Conservation (phyloP, 2,329 filamentous ascomycete genomes). For the Simplicillium aogashimaense region DNA sequence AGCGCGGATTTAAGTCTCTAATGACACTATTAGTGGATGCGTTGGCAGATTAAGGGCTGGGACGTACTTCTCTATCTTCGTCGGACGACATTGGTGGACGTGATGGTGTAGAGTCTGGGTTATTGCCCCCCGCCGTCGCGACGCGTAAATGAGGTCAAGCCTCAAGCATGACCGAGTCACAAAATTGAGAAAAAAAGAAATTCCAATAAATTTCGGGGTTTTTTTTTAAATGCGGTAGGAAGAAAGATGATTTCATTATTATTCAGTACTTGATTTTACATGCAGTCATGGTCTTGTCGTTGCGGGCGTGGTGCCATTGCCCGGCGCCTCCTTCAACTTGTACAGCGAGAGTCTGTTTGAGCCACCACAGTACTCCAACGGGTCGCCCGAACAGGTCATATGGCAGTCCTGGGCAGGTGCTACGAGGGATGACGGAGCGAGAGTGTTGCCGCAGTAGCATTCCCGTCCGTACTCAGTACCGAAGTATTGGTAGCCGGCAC, state of each 20-base stretch:
- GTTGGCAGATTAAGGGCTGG: neutral
- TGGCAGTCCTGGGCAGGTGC: slow-evolving; percentile 23
- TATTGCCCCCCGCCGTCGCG: neutral
- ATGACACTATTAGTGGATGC: neutral
- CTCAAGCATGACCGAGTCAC: too few species aligned
- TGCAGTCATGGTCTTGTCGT: too few species aligned
- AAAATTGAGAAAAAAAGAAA: too few species aligned
- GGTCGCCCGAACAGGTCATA: slow-evolving; percentile 29
- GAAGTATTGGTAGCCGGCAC: slow-evolving; percentile 19
- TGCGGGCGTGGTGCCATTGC: neutral
- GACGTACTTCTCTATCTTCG: neutral
- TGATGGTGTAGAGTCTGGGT: neutral
- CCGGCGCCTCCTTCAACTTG: slow-evolving; percentile 13
- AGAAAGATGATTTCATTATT: too few species aligned
- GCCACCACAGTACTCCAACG: slow-evolving; percentile 27
- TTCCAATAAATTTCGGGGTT: too few species aligned
- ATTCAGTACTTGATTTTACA: too few species aligned
- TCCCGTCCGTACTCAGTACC: slow-evolving; percentile 27
- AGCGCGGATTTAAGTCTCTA: slow-evolving; percentile 77
- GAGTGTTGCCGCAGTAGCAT: slow-evolving; percentile 24
- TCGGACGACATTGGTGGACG: neutral
- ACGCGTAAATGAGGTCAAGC: too few species aligned
- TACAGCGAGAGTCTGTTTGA: slow-evolving; percentile 26
- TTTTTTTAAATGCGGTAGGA: too few species aligned
- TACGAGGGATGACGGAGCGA: slow-evolving; percentile 17